Percentiles rank a stretch among this genome's conserved stretches.
These are phyloP conservation scores for Ploettnerulaceae sp. DNA, from an alignment of 2,329 filamentous ascomycete genomes.

Conservation along the genomic window DNA sequence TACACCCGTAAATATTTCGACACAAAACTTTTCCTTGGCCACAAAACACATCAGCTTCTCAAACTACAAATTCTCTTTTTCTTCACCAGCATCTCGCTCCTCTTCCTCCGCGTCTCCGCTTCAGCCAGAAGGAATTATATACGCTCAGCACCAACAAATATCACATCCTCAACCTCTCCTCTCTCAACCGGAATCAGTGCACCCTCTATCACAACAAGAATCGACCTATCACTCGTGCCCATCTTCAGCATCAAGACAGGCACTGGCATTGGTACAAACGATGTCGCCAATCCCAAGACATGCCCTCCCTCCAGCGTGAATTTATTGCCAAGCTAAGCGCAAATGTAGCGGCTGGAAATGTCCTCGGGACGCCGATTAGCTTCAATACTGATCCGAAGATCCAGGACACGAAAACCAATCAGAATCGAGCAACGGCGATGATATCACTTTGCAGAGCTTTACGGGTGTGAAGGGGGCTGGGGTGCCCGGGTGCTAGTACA, in stretches of 20 bases:
- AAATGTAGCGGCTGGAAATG: constrained; percentile 21
- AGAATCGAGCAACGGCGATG: constrained; percentile 17
- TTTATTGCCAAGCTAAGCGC: constrained; percentile 14
- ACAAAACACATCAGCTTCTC: no score
- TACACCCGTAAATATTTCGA: no score
- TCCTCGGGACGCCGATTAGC: constrained; percentile 14
- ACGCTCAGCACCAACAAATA: neutral
- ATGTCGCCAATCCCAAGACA: constrained; percentile 13
- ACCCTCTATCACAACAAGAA: constrained; percentile 1
- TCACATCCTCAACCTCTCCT: neutral
- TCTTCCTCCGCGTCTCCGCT: no score
- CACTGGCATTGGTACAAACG: constrained; percentile 14
- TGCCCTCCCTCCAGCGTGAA: constrained; percentile 15
- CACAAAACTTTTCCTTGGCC: no score
- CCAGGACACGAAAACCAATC: constrained; percentile 10
- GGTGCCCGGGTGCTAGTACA: constrained; percentile 16
- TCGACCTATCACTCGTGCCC: constrained; percentile 16
- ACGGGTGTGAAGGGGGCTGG: constrained; percentile 15
- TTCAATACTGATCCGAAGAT: constrained; percentile 15
- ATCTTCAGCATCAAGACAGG: constrained; percentile 16
- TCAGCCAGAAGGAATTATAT: no score
- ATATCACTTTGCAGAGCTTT: constrained; percentile 20
- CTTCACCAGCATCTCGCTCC: no score
- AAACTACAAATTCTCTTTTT: no score
- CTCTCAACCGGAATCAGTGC: no score